phyloP scores from a whole-genome alignment of 768 basidiomycete species.

The Xerocomellus intermedius region DNA sequence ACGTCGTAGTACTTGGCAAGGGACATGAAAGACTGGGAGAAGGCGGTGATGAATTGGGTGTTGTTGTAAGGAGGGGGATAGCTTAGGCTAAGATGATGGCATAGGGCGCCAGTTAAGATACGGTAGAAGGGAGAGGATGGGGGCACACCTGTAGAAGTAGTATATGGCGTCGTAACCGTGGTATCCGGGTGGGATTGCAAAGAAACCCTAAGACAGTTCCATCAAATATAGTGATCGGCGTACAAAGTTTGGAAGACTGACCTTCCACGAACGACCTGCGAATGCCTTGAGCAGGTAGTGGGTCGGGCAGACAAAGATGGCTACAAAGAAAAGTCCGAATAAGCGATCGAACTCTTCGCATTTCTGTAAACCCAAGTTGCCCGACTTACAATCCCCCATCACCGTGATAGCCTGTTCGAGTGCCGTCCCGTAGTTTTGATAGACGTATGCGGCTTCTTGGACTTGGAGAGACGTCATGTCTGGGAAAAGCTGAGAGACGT shows the following conservation, averaged over 20 bases:
- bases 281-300: constrained; percentile 33
- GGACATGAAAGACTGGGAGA: constrained; percentile 28
- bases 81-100: not conserved
- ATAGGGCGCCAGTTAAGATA: not conserved
- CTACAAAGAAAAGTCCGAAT: constrained; percentile 10
- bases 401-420: constrained; percentile 35
- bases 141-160: constrained; percentile 36
- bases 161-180: constrained; percentile 37
- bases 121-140: not conserved
- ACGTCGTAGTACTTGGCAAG: constrained; percentile 22
- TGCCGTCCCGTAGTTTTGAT: constrained; percentile 32
- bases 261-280: constrained; percentile 34
- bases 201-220: constrained; percentile 23
- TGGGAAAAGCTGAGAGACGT: constrained; percentile 41
- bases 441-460: constrained; percentile 25
- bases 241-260: constrained; percentile 22
- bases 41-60: constrained; percentile 29
- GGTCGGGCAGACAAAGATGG: constrained; percentile 37
- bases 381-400: constrained; percentile 41
- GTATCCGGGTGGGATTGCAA: constrained; percentile 29
- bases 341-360: no score
- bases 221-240: constrained; percentile 1
- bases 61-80: constrained; percentile 21
- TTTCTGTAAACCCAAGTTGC: not conserved
- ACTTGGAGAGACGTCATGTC: constrained; percentile 30